Evolutionary conservation across 257 asterid genomes (phyloP).

Genomic region (Solanum okadae): DNA sequence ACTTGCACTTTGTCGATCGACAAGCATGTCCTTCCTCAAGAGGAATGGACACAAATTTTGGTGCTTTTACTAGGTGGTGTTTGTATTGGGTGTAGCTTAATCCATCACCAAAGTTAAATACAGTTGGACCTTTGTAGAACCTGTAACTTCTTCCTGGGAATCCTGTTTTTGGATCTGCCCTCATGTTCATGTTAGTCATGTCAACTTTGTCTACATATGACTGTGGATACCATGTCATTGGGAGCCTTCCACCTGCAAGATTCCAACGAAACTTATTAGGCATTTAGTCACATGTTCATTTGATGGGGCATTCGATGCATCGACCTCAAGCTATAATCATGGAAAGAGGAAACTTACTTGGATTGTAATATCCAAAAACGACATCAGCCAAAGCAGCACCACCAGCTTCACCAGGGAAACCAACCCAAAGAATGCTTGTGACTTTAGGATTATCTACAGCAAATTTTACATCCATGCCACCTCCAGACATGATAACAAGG

Average conservation of each 20-base stretch:
- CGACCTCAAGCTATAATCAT: neutral
- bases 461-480: conserved; percentile 75
- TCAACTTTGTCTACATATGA: conserved; percentile 41
- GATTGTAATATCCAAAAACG: conserved; percentile 58
- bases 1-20: conserved; percentile 27
- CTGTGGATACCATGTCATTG: conserved; percentile 96
- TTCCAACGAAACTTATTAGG: neutral
- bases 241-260: conserved; percentile 60
- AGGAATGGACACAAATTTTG: conserved; percentile 20
- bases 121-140: conserved; percentile 65
- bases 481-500: conserved; percentile 84
- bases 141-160: conserved; percentile 76
- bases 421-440: conserved; percentile 82
- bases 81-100: conserved; percentile 42
- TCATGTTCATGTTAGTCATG: conserved; percentile 86
- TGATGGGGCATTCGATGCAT: neutral
- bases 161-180: conserved; percentile 53
- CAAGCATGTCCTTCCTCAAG: conserved; percentile 39
- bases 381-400: conserved; percentile 81
- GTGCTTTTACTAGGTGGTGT: conserved; percentile 39
- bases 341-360: conserved; percentile 33
- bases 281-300: neutral
- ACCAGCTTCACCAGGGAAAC: conserved; percentile 94
- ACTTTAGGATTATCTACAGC: conserved; percentile 62
- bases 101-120: conserved; percentile 63